Base-by-base conservation (phyloP, 768 basidiomycete species). In the Auriculariales sp. region DNA sequence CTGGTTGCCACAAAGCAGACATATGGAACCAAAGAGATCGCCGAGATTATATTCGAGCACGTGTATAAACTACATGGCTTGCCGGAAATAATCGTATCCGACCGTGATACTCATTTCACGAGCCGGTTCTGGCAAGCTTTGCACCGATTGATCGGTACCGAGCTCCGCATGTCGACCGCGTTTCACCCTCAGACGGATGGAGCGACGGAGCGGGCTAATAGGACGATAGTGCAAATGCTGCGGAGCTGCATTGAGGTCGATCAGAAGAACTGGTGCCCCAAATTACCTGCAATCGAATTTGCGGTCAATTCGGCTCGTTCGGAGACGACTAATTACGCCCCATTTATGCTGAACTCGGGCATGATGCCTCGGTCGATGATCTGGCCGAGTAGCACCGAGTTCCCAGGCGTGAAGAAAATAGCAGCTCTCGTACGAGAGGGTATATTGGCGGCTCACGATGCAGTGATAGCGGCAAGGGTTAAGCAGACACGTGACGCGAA, bases 131-230 rank as follows among this genome's bases (percentile, higher is more conserved):
- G 71, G 73, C 39, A 49, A 7, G 56, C 60, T 4, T 53, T 73
- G 0, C 57, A 68, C 50, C 35, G 53, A 33, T 56, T 58, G 6
- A 49, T 67, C 0, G 62, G 64, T 0, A 56, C 58, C 0, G 58
- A 65, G 12, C 56, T 68, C 0, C 45, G 56, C 1, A 63, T 73
- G 62, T 70, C 67, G 0, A 66, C 64, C 0, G 55, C 68, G 0
- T 72, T 62, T 49, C 71, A 73, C 50, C 71, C 71, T 0, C 57
- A 73, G 49, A 66, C 68, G 0, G 68, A 72, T 51, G 68, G 70
- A 1, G 52, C 63, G 0, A 69, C 65, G 0, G 69, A 72, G 49
- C 54, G 64, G 6, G 54, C 60, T 5, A 58, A 69, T 46, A 62
- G 33, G 0, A 49, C 54, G n/a, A 48, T 55, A 14, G 48, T 34